Evolutionary conservation across 768 basidiomycete genomes (phyloP), one percentile per base, ranked within the genome.

Genomic region (Suillus ampliporus): DNA sequence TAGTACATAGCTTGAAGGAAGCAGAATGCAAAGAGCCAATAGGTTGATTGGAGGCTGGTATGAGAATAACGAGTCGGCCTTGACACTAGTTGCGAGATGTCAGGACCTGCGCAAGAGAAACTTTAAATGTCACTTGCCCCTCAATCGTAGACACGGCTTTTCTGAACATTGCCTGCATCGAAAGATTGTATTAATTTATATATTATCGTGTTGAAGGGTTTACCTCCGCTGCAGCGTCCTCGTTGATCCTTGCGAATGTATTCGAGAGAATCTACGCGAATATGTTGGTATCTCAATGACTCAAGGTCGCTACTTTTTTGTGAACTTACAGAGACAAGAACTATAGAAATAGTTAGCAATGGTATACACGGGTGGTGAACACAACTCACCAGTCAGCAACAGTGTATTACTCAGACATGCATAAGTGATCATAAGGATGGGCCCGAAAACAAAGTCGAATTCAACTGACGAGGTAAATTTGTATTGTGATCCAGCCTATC

Each of bases 41-140:
- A 98, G 76, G 74, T 99, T 99, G 69, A 99, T 77, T 0, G 97
- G 97, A 1, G 97, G 91, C 70, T 95, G 94, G 73, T 98, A 98
- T 26, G 92, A 95, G 74, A 97, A 98, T 14, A 98, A 74, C 1
- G 88, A 93, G 73, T 98, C 95, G 31, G 92, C 93, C 70, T 95
- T 94, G 56, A 94, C 93, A 41, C 92, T 84, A 41, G 69, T 44
- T 15, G 44, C 17, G n/a, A 54, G 58, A 31, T 53, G 31, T 68
- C 40, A 76, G 57, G 4, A 57, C 23, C 34, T 64, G 41, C 8
- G 14, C 60, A 60, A 37, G 37, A 34, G 53, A 26, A 21, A 60
- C 61, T 19, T 14, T n/a, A 14, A 19, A 52, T 28, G 48, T 62
- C 71, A 68, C 54, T 56, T 79, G 86, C 96, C 93, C 95, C 82